Conservation (phyloP, 2,329 filamentous ascomycete genomes). For the Cladosporium sp. region DNA sequence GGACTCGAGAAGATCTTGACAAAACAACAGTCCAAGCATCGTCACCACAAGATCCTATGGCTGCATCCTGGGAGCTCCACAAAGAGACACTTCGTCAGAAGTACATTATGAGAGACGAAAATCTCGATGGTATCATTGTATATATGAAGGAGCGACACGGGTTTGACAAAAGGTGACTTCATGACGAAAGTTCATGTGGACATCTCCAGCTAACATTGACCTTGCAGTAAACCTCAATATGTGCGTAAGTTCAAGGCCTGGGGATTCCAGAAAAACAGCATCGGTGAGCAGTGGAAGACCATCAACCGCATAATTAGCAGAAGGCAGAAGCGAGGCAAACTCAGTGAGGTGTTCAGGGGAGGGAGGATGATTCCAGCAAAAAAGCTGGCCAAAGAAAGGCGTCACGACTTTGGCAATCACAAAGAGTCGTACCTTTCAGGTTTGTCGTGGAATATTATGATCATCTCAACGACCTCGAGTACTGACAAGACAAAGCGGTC, state of each 20-base stretch:
- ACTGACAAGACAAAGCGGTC: background rate
- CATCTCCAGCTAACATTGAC: background rate
- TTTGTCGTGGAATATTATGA: background rate
- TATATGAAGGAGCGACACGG: background rate
- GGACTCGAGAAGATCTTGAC: too few species aligned
- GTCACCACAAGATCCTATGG: too few species aligned
- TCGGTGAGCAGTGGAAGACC: background rate
- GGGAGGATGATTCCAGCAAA: background rate
- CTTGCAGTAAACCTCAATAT: background rate
- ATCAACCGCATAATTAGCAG: background rate
- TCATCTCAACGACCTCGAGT: background rate
- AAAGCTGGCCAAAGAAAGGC: background rate
- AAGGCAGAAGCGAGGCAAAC: background rate
- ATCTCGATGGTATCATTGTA: background rate
- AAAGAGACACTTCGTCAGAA: background rate
- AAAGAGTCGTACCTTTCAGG: background rate
- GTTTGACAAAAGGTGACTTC: background rate
- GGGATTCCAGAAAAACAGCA: background rate
- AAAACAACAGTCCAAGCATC: too few species aligned
- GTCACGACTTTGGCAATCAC: background rate
- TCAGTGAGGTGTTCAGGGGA: background rate
- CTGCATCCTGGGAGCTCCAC: background rate
- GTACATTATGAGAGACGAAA: background rate
- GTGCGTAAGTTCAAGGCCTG: constrained; percentile 3
- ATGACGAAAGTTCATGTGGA: too few species aligned